Base-by-base conservation (phyloP, 441 rosid genomes). In the Kokia cookei region DNA sequence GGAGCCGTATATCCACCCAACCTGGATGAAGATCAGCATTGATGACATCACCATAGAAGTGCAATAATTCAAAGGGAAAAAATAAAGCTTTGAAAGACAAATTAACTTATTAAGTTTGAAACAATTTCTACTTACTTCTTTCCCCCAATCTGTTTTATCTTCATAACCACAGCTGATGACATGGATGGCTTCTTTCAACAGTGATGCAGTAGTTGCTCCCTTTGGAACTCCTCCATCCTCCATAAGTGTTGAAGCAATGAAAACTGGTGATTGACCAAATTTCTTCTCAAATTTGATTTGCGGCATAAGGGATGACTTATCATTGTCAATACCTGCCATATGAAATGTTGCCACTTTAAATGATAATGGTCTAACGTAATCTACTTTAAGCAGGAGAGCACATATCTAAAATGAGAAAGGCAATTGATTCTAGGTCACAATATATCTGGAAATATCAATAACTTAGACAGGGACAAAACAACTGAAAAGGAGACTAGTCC, bases 1-100 rank as follows among this genome's bases (percentile, higher is more conserved):
- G 11, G 98, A 93, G 32, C 99, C 99, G 74, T 96, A 96, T 57
- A 96, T 96, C 99, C 99, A 94, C 37, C 99, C 99, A 73, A 96
- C 91, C 98, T 96, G 81, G 61, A 51, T 40, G 48, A 66, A 27
- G 57, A 61, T 61, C 8, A 9, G 26, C 3, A 43, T 32, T 61
- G 17, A 61, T 72, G n/a, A 72, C 27, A 27, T 60, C 42, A 27
- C 15, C 2, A 27, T 2, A 24, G 13, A 9, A 45, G 47, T 37
- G 51, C 35, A 55, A 54, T 53, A 37, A 32, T 32, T 53, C 32
- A 54, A 26, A 47, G 1, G 43, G 40, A 27, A 15, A 26, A 29
- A 53, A 29, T 14, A 68, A 1, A 22, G n/a, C 19, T 58, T 71
- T 40, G 8, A 60, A 47, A 43, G 67, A 26, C n/a, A 10, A 40